A percentile compares a stretch with the other conserved stretches of the same genome.
Conservation (phyloP, 2,329 filamentous ascomycete genomes). For the Shiraia bambusicola region DNA sequence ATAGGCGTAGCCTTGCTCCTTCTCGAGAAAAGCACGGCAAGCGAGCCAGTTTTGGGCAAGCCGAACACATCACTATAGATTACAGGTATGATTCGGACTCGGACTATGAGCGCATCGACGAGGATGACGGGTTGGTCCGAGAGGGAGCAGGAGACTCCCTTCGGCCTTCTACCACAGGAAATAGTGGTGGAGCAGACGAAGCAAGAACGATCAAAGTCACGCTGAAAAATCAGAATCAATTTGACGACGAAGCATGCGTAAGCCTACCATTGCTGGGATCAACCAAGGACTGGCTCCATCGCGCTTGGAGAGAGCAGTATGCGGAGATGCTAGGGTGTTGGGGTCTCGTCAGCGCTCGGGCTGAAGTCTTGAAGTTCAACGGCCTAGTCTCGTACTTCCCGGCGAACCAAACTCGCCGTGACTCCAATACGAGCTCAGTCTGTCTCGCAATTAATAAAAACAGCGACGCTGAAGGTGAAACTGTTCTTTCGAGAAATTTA, state of each 20-base stretch:
- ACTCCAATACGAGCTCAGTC: constrained; percentile 30
- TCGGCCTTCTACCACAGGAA: constrained; percentile 16
- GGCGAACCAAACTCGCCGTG: constrained; percentile 18
- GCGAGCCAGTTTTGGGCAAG: constrained; percentile 40
- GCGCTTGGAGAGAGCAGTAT: constrained; percentile 58
- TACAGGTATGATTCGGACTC: constrained; percentile 39
- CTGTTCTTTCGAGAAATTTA: constrained; percentile 12
- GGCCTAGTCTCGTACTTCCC: constrained; percentile 44
- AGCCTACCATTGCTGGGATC: constrained; percentile 54
- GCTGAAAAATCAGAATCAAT: constrained; percentile 59
- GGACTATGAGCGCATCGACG: constrained; percentile 29
- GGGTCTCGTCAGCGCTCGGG: constrained; percentile 56
- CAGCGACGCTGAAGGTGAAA: constrained; percentile 10
- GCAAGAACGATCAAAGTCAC: constrained; percentile 47
- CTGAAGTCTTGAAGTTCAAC: constrained; percentile 61
- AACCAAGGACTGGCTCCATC: constrained; percentile 51
- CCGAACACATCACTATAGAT: constrained; percentile 32
- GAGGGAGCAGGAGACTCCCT: constrained; percentile 29
- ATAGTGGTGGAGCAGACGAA: constrained; percentile 11
- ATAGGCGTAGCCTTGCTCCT: constrained; percentile 25
- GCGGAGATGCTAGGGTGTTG: constrained; percentile 61
- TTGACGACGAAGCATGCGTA: constrained; percentile 54
- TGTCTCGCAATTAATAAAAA: constrained; percentile 27
- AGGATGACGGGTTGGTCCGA: constrained; percentile 10
- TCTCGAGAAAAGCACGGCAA: constrained; percentile 42